Conservation (phyloP, 208 protist species). For the Leishmania braziliensis region DNA sequence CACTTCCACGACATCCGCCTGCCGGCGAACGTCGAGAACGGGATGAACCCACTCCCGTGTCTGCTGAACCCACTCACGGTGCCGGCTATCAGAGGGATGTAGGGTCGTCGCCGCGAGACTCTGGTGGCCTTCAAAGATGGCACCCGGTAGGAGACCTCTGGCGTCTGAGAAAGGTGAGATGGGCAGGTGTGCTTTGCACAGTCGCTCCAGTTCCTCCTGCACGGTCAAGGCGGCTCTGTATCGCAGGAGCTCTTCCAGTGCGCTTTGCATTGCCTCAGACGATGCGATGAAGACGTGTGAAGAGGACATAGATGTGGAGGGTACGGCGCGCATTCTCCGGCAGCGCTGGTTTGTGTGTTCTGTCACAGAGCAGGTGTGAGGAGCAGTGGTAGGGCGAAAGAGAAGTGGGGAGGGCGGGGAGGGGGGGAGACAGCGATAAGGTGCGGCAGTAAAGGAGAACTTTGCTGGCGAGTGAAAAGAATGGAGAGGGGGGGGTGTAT, state of each 20-base stretch:
- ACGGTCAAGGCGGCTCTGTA: constrained; percentile 20
- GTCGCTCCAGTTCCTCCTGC: constrained; percentile 10
- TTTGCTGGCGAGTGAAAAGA: neutral
- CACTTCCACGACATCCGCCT: constrained; percentile 10
- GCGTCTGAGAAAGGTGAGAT: constrained; percentile 2
- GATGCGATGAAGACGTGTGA: neutral
- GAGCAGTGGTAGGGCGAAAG: neutral
- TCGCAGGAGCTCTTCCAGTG: constrained; percentile 20
- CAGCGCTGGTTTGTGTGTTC: neutral
- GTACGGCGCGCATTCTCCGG: neutral
- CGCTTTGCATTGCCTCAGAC: neutral
- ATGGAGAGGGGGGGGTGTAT: neutral
- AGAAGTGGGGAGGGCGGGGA: neutral
- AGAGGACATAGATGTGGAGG: neutral
- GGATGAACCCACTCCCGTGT: constrained; percentile 36
- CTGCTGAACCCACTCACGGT: neutral
- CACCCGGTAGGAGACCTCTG: constrained; percentile 34
- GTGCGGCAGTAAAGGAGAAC: neutral
- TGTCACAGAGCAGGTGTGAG: neutral
- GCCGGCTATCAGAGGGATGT: neutral
- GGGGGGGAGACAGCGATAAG: neutral
- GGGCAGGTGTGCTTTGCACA: constrained; percentile 14
- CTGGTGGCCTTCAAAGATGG: constrained; percentile 48
- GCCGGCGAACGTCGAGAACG: constrained; percentile 41
- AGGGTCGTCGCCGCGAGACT: constrained; percentile 1